A percentile compares a stretch with the other conserved stretches of the same genome.
These are phyloP conservation scores for Erodium moschatum DNA, from an alignment of 441 rosid species.

Conservation along the genomic window DNA sequence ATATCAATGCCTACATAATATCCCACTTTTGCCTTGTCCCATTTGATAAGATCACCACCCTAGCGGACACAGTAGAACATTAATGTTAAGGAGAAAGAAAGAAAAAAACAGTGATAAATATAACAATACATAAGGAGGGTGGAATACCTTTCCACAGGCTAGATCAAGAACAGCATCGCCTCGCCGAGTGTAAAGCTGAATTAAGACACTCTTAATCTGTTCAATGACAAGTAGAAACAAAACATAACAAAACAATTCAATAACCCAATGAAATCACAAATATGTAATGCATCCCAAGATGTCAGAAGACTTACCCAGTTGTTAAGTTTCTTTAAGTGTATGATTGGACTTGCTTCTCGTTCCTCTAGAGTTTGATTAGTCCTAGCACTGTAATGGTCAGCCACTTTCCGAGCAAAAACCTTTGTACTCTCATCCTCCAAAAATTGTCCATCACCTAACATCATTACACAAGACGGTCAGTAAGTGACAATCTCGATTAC, in stretches of 20 bases:
- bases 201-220: slow-evolving; percentile 94
- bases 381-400: slow-evolving; percentile 90
- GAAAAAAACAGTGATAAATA: neutral
- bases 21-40: slow-evolving; percentile 90
- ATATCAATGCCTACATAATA: slow-evolving; percentile 91
- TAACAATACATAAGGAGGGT: slow-evolving; percentile 12
- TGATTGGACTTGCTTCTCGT: slow-evolving; percentile 96
- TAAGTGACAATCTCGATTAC: neutral
- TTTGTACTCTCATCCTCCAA: slow-evolving; percentile 61
- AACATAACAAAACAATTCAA: slow-evolving; percentile 5
- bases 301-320: slow-evolving; percentile 56
- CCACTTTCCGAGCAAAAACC: slow-evolving; percentile 63
- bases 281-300: slow-evolving; percentile 5
- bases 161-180: slow-evolving; percentile 94
- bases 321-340: slow-evolving; percentile 89
- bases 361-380: slow-evolving; percentile 92
- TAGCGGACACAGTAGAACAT: slow-evolving; percentile 19
- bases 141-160: slow-evolving; percentile 81
- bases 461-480: slow-evolving; percentile 16
- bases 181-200: slow-evolving; percentile 75
- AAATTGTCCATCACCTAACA: slow-evolving; percentile 56
- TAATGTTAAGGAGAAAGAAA: neutral
- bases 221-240: slow-evolving; percentile 11
- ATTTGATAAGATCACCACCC: slow-evolving; percentile 98
- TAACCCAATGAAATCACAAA: neutral